phyloP scores from a whole-genome alignment of 2,329 filamentous ascomycete species.

The Talaromyces atroroseus region DNA sequence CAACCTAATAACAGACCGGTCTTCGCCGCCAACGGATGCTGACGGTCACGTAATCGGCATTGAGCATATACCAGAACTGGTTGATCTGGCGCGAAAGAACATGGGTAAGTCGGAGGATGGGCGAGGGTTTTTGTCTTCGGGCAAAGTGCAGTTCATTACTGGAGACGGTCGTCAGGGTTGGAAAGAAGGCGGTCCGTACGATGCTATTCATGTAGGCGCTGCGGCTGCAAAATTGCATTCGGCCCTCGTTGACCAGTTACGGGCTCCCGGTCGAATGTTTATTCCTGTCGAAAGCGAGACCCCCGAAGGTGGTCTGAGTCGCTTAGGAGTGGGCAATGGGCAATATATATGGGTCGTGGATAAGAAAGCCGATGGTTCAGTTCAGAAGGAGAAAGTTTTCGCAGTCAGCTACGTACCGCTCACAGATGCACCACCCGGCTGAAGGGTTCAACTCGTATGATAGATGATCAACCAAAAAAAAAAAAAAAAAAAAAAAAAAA shows the following conservation, averaged over 20 bases:
- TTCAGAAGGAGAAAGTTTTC: constrained; percentile 53
- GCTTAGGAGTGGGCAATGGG: constrained; percentile 23
- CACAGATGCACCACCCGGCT: constrained; percentile 51
- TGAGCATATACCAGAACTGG: constrained; percentile 64
- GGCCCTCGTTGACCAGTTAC: constrained; percentile 69
- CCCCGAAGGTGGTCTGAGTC: constrained; percentile 19
- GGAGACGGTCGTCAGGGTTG: constrained; percentile 70
- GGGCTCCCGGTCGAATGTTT: constrained; percentile 67
- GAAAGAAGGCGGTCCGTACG: constrained; percentile 60
- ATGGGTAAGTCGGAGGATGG: constrained; percentile 61
- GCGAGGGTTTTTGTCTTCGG: constrained; percentile 54
- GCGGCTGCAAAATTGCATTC: constrained; percentile 69
- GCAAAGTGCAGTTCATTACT: constrained; percentile 64
- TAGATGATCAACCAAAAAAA: background rate
- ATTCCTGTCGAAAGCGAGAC: constrained; percentile 55
- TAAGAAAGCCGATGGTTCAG: constrained; percentile 54
- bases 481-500: too few species aligned
- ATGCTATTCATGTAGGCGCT: constrained; percentile 93
- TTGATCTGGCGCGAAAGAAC: constrained; percentile 59
- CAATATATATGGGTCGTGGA: constrained; percentile 62
- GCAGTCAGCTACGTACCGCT: constrained; percentile 61
- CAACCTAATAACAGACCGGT: constrained; percentile 54
- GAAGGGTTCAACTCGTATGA: constrained; percentile 16
- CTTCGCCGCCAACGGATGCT: constrained; percentile 21
- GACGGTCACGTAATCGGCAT: constrained; percentile 60